A percentile compares a stretch with the other conserved stretches of the same genome.
Evolutionary conservation across 2,329 filamentous ascomycete genomes (phyloP).

Genomic region (Pseudocercospora pini-densiflorae): DNA sequence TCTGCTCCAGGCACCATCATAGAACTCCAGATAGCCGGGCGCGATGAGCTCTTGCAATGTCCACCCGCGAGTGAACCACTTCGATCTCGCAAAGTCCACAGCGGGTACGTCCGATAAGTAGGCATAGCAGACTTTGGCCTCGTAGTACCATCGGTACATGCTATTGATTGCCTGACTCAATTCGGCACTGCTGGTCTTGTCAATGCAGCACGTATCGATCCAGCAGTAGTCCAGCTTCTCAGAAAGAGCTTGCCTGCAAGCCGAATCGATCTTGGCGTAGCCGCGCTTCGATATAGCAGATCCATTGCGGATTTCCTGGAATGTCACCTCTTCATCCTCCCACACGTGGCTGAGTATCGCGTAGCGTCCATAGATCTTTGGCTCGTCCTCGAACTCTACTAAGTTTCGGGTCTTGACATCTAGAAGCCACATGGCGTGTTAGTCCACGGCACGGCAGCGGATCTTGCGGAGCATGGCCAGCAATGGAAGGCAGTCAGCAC

Average conservation of each 20-base stretch:
- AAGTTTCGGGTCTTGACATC: constrained; percentile 22
- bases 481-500: not conserved
- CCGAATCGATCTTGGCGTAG: constrained; percentile 30
- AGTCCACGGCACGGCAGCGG: not conserved
- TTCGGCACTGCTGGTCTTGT: constrained; percentile 43
- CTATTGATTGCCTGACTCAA: constrained; percentile 41
- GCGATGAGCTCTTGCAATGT: constrained; percentile 34
- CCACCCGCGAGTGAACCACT: constrained; percentile 32
- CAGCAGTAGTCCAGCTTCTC: constrained; percentile 42
- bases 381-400: constrained; percentile 26
- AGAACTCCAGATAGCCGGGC: constrained; percentile 30
- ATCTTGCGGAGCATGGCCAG: not conserved
- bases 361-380: constrained; percentile 28
- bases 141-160: constrained; percentile 42
- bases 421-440: constrained; percentile 28
- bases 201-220: constrained; percentile 48
- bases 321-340: constrained; percentile 32
- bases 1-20: constrained; percentile 16
- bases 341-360: constrained; percentile 35
- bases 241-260: constrained; percentile 25
- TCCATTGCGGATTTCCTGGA: constrained; percentile 27
- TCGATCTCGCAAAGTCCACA: constrained; percentile 14
- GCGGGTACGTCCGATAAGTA: constrained; percentile 32
- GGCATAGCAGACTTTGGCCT: constrained; percentile 43
- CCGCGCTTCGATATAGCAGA: constrained; percentile 22